Percentiles rank a stretch among this genome's conserved stretches.
These are phyloP conservation scores for Gryganskiella cystojenkinii DNA, from an alignment of 192 early-diverging fungal species.

Conservation along the genomic window DNA sequence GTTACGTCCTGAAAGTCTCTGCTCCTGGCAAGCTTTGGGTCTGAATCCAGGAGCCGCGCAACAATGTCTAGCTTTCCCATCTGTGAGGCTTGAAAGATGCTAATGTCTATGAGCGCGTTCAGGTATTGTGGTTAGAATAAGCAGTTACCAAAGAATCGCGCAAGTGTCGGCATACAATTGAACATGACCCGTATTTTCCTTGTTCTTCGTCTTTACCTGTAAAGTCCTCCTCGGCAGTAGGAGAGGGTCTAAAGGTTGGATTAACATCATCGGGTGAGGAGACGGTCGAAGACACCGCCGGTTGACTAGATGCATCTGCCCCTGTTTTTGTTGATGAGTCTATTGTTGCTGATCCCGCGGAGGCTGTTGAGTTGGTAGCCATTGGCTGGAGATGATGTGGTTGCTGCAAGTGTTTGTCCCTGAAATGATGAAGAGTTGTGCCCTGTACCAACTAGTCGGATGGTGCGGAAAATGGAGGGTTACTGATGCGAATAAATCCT, in stretches of 20 bases:
- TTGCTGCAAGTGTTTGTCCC: neutral
- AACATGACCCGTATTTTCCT: neutral
- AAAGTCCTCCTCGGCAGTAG: conserved; percentile 36
- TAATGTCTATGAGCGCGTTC: conserved; percentile 41
- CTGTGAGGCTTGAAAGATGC: conserved; percentile 79
- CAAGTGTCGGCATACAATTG: neutral
- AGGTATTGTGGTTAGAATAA: neutral
- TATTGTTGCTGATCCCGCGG: neutral
- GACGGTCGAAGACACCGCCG: no score
- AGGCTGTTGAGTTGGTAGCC: neutral
- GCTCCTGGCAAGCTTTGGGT: conserved; percentile 59
- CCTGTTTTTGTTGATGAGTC: neutral
- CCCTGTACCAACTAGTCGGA: no score
- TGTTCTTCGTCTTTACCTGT: conserved; percentile 18
- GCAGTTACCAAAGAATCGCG: neutral
- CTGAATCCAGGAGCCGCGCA: conserved; percentile 65
- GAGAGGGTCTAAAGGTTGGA: conserved; percentile 40
- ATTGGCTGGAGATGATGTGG: neutral
- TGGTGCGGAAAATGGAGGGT: no score
- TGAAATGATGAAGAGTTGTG: neutral
- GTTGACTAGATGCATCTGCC: neutral
- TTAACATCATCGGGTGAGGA: conserved; percentile 31
- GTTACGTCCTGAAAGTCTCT: conserved; percentile 77
- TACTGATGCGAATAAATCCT: no score
- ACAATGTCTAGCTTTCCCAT: conserved; percentile 70